Base-by-base conservation (phyloP, 805 yeast genomes). In the Wickerhamomyces rabaulensis region DNA sequence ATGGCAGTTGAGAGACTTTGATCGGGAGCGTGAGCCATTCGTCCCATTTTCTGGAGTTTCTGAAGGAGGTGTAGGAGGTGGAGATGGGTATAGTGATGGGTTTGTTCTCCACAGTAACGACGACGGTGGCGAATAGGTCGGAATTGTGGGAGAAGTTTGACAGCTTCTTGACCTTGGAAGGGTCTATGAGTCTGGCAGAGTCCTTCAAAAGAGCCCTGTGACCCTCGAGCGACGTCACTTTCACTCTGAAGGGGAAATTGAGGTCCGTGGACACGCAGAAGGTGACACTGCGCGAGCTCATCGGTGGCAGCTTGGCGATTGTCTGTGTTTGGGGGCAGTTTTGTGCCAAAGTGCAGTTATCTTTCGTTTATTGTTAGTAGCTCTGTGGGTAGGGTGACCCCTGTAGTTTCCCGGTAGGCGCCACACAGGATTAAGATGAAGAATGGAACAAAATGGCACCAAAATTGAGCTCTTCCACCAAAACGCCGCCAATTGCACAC, bases 21-120 rank as follows among this genome's bases (percentile, higher is more conserved):
- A 91, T 75, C 1, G 97, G 92, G 41, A 94, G 63, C 40, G 76
- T 74, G 19, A 88, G 64, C 85, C 89, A 84, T 49, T 80, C 79
- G 54, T 84, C 76, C 91, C 94, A 88, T 41, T 61, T 75, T 58
- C 75, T 76, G 27, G 64, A 47, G 26, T 54, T 57, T 48, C 70
- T 68, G 51, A 76, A 75, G 3, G 78, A 70, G 26, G 71, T 71
- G 51, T 76, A 77, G 2, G 77, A 64, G 0, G 83, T 74, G 8
- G 70, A 67, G 2, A 76, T 68, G 0, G 83, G 80, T 4, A 72
- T 59, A 0, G 81, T 73, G 21, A 79, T 46, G 1, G 79, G 75
- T 48, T 74, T 67, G 9, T 68, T 69, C 19, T 73, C 69, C 21
- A 74, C 67, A 26, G 61, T 63, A 0, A 79, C 68, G 49, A 74